Evolutionary conservation across 495 filamentous ascomycete genomes (phyloP), one percentile per base, ranked within the genome.

Genomic region (Annulohypoxylon bovei): DNA sequence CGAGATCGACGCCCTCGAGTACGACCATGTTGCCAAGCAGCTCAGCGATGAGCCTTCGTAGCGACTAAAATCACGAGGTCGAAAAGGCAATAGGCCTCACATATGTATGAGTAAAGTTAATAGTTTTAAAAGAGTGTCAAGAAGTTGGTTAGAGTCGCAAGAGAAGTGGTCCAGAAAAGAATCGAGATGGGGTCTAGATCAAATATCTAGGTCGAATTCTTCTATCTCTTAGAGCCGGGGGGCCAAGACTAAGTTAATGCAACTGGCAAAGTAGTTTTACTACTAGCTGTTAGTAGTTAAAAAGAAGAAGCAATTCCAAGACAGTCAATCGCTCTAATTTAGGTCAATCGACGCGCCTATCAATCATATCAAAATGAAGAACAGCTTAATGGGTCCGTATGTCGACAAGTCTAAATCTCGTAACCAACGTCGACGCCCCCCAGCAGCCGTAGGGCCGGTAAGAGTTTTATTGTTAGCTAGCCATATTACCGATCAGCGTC

Each of bases 1-100:
- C 77, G 49, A 79, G 71, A 73, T 84, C 79, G 68, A 81, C 67
- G 59, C 75, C 80, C 39, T 74, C 75, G 56, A 68, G 61, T 37
- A 65, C 70, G 54, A 76, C 70, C 77, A 79, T 82, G 18, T 70
- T 73, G 74, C 71, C 54, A 40, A 49, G 59, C 35, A 55, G 55
- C 54, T 60, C 50, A n/a, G 33, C 44, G 23, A 68, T 25, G 44
- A 54, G 63, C 20, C 23, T 64, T 46, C 59, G 20, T 16, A 32
- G n/a, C 37, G 53, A 54, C 58, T 54, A 64, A 1, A 49, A 61
- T 44, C 20, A 37, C 40, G 60, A 20, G 37, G 32, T 53, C 11
- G 47, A 57, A 64, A 67, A 8, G n/a, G 39, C 6, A 46, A 32
- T 30, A 46, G 32, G 37, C 39, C 28, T 64, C 40, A 65, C 60